These are phyloP conservation scores for Penicillium argentinense DNA, from an alignment of 495 filamentous ascomycete genomes.

Conservation along the genomic window DNA sequence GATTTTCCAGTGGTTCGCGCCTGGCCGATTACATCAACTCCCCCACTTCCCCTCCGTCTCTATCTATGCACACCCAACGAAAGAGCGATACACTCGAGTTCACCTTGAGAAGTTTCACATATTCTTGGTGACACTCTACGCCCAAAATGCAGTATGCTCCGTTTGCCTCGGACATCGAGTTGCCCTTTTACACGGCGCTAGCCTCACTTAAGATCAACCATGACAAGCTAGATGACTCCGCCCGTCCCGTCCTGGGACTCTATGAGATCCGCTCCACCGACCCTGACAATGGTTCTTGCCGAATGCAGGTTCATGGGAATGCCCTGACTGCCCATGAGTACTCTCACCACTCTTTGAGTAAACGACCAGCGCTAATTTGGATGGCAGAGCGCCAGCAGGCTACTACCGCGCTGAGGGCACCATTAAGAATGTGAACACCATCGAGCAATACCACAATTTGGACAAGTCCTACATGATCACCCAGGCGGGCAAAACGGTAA, in stretches of 20 bases:
- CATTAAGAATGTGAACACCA: conserved; percentile 94
- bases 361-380: conserved; percentile 10
- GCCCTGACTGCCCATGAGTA: conserved; percentile 82
- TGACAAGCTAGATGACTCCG: conserved; percentile 92
- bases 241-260: conserved; percentile 79
- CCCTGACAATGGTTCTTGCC: conserved; percentile 67
- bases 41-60: conserved; percentile 6
- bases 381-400: conserved; percentile 64
- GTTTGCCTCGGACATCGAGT: conserved; percentile 90
- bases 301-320: conserved; percentile 85
- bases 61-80: neutral
- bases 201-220: conserved; percentile 91
- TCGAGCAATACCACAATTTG: conserved; percentile 82
- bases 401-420: conserved; percentile 84
- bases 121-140: neutral
- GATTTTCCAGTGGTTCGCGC: conserved; percentile 9
- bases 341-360: conserved; percentile 27
- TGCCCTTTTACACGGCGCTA: conserved; percentile 89
- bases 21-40: conserved; percentile 10
- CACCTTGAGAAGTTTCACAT: too few species aligned
- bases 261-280: conserved; percentile 79
- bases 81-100: too few species aligned
- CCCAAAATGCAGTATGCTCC: conserved; percentile 64
- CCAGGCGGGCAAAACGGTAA: conserved; percentile 72
- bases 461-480: conserved; percentile 73